A percentile compares a stretch with the other conserved stretches of the same genome.
Evolutionary conservation across 108 stramenopile species (phyloP).

Genomic region (Skeletonema tropicum): DNA sequence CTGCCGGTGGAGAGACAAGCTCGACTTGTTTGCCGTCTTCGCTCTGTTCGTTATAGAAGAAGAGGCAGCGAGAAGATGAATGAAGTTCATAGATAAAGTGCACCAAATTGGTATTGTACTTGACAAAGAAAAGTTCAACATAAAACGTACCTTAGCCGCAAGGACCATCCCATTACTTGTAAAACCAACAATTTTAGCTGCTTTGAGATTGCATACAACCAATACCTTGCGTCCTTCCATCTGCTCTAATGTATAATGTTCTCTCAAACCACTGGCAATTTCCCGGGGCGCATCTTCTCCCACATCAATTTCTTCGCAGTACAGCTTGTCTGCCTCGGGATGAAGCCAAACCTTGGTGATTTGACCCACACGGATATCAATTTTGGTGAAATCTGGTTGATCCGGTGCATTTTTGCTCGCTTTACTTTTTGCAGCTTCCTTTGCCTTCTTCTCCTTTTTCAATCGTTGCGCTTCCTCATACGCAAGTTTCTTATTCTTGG

Average conservation of each 20-base stretch:
- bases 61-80: background rate
- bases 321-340: slow-evolving; percentile 89
- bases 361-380: slow-evolving; percentile 89
- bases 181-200: slow-evolving; percentile 84
- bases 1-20: slow-evolving; percentile 78
- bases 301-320: slow-evolving; percentile 92
- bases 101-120: background rate
- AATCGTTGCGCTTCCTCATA: slow-evolving; percentile 76
- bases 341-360: slow-evolving; percentile 95
- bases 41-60: slow-evolving; percentile 29
- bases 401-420: slow-evolving; percentile 51
- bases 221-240: slow-evolving; percentile 87
- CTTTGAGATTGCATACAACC: slow-evolving; percentile 94
- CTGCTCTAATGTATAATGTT: slow-evolving; percentile 84
- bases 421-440: slow-evolving; percentile 58
- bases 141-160: slow-evolving; percentile 68
- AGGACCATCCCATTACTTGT: slow-evolving; percentile 90
- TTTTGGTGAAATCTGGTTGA: slow-evolving; percentile 89
- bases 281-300: slow-evolving; percentile 84
- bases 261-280: slow-evolving; percentile 90
- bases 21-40: slow-evolving; percentile 79
- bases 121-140: background rate
- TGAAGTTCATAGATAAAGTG: background rate
- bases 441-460: slow-evolving; percentile 88
- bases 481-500: slow-evolving; percentile 76